Evolutionary conservation across 2,329 filamentous ascomycete species (phyloP), one percentile per base, ranked within the genome.

Genomic region (Trichoderma koningii): DNA sequence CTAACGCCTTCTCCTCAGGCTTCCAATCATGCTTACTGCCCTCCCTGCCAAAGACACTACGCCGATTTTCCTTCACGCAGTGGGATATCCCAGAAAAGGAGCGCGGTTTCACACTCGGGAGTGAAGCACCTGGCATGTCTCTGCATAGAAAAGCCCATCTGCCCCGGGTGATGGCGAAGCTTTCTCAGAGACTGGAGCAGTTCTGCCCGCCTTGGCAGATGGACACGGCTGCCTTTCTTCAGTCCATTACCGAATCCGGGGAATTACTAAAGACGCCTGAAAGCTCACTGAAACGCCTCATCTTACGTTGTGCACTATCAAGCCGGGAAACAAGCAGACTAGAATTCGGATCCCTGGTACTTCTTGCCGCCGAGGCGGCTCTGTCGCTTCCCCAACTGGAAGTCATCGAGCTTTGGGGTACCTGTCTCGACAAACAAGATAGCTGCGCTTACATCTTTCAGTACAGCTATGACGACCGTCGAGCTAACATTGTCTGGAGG

Each of bases 131-230:
- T n/a, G 15, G 53, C 2, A 41, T 55, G 7, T 48, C 60, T 48
- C 19, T 9, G 17, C 9, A 55, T 48, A 50, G 41, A 41, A 14
- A 41, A 19, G 41, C 3, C 2, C 38, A 48, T 7, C 28, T 63
- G 19, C 50, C 50, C 47, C 41, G 21, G 6, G 41, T 48, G 34
- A 63, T 63, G 60, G 60, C 60, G 48, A 63, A 41, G 50, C 26
- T 63, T 55, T 63, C 50, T 48, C 41, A 55, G 41, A 48, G 19
- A 41, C 12, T 63, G 1, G 60, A 63, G n/a, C 28, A 41, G 5
- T 48, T 63, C 10, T 63, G 50, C 28, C 60, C 50, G 15, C 60
- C 60, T 23, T 55, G 50, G 60, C 60, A 63, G 50, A 63, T 63
- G 50, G 60, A 63, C 14, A 55, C 60, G 19, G 41, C 41, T 26